A percentile compares a stretch with the other conserved stretches of the same genome.
Conservation (phyloP, 352 stramenopile species). For the Phytophthora pistaciae region DNA sequence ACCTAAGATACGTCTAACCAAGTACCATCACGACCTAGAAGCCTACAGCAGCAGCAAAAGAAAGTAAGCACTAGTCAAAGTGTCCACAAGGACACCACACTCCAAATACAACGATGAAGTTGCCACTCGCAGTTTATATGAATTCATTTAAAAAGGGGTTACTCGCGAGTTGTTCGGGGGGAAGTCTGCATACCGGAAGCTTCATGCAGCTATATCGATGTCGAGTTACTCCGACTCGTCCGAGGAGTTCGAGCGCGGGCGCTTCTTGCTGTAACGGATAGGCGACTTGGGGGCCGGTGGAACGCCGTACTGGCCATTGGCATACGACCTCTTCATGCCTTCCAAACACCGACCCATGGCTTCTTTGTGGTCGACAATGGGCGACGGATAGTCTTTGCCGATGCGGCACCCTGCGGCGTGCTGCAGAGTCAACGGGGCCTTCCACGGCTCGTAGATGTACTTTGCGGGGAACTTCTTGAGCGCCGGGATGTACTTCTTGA, state of each 20-base stretch:
- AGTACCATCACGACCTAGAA: slow-evolving; percentile 5
- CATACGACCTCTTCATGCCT: slow-evolving; percentile 92
- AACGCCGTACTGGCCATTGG: slow-evolving; percentile 37
- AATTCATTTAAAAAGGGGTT: no score
- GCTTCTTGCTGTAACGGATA: slow-evolving; percentile 24
- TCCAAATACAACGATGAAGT: neutral
- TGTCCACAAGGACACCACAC: slow-evolving; percentile 21
- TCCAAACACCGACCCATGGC: slow-evolving; percentile 91
- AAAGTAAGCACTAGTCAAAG: slow-evolving; percentile 1
- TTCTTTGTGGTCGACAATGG: slow-evolving; percentile 95
- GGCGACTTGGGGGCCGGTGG: slow-evolving; percentile 11
- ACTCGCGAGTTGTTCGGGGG: neutral
- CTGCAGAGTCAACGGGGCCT: slow-evolving; percentile 90
- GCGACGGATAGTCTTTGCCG: slow-evolving; percentile 94
- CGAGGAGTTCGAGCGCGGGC: slow-evolving; percentile 22
- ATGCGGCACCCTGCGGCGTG: slow-evolving; percentile 84
- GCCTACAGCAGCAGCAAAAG: neutral
- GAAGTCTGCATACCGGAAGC: neutral
- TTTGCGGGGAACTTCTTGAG: slow-evolving; percentile 93
- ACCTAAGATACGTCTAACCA: slow-evolving; percentile 36
- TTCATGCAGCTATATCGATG: neutral
- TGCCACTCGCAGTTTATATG: neutral
- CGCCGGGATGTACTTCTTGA: slow-evolving; percentile 93
- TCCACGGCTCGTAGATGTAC: slow-evolving; percentile 99
- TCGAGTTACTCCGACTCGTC: neutral